Evolutionary conservation across 1,139 yeast species (phyloP).

Genomic region (Diutina rugosa): DNA sequence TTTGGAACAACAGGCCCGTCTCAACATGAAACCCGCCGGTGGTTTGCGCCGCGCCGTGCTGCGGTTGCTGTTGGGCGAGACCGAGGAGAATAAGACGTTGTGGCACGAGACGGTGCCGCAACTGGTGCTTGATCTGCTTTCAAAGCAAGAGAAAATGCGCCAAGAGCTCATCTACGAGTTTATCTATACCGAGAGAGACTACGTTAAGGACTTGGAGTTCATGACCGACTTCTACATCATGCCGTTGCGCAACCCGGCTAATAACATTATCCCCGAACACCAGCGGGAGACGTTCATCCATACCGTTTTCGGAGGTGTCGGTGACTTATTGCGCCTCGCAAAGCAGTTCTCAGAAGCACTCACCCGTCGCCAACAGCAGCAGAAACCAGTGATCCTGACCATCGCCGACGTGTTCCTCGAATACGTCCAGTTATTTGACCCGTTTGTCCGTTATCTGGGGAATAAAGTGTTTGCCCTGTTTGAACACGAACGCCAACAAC

Average conservation of each 20-base stretch:
- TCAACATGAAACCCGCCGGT: slow-evolving; percentile 80
- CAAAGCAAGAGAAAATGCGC: slow-evolving; percentile 78
- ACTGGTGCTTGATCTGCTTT: slow-evolving; percentile 63
- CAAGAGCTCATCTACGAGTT: slow-evolving; percentile 94
- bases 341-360: slow-evolving; percentile 79
- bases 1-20: slow-evolving; percentile 87
- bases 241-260: slow-evolving; percentile 63
- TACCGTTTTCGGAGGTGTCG: slow-evolving; percentile 83
- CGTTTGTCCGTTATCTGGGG: slow-evolving; percentile 90
- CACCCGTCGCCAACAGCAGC: slow-evolving; percentile 76
- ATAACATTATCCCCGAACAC: slow-evolving; percentile 75
- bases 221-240: slow-evolving; percentile 89
- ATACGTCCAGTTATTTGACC: slow-evolving; percentile 77
- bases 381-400: slow-evolving; percentile 68
- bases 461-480: slow-evolving; percentile 91
- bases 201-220: slow-evolving; percentile 88
- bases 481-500: slow-evolving; percentile 90
- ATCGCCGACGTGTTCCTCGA: slow-evolving; percentile 84
- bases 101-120: slow-evolving; percentile 94
- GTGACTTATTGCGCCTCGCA: slow-evolving; percentile 77
- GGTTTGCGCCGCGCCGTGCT: slow-evolving; percentile 79
- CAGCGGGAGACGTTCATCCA: slow-evolving; percentile 86
- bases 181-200: slow-evolving; percentile 87
- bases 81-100: slow-evolving; percentile 73
- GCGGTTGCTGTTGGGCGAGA: slow-evolving; percentile 61